Percentiles rank a stretch among this genome's conserved stretches.
These are phyloP conservation scores for Sodiomyces alkalinus DNA, from an alignment of 2,329 filamentous ascomycete species.

Conservation along the genomic window DNA sequence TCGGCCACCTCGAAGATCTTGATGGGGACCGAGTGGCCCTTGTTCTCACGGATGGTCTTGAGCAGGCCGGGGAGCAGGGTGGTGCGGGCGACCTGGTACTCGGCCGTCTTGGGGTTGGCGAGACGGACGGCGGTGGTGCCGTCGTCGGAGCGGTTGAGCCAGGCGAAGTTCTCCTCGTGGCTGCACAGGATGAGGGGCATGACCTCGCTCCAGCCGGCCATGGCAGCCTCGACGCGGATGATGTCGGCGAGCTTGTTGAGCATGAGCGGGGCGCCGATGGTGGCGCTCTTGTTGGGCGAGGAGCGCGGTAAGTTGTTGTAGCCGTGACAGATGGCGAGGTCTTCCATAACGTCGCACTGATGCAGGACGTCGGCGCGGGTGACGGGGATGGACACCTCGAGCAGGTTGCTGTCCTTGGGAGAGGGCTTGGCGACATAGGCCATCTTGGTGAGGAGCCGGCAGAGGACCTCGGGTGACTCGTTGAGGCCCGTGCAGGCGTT, in stretches of 20 bases:
- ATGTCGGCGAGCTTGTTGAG: slow-evolving; percentile 96
- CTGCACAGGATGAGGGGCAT: slow-evolving; percentile 94
- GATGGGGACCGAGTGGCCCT: slow-evolving; percentile 73
- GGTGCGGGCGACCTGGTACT: slow-evolving; percentile 88
- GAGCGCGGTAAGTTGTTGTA: slow-evolving; percentile 90
- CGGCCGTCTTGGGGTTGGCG: slow-evolving; percentile 81
- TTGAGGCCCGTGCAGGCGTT: slow-evolving; percentile 80
- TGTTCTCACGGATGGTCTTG: slow-evolving; percentile 91
- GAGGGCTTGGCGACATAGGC: slow-evolving; percentile 70
- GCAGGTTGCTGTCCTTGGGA: slow-evolving; percentile 47
- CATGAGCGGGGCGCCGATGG: slow-evolving; percentile 69
- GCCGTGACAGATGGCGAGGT: slow-evolving; percentile 89
- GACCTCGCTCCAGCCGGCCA: slow-evolving; percentile 93
- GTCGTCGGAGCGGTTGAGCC: slow-evolving; percentile 82
- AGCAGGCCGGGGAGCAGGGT: slow-evolving; percentile 73
- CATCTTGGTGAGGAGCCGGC: slow-evolving; percentile 76
- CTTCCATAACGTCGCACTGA: slow-evolving; percentile 97
- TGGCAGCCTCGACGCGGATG: slow-evolving; percentile 73
- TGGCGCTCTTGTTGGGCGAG: slow-evolving; percentile 73
- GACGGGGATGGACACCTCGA: slow-evolving; percentile 72
- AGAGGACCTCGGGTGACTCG: slow-evolving; percentile 60
- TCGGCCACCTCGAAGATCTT: slow-evolving; percentile 88
- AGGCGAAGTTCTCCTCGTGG: slow-evolving; percentile 94
- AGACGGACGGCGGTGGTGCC: slow-evolving; percentile 70
- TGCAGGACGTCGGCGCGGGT: slow-evolving; percentile 91